Base-by-base conservation (phyloP, 306 rosid species). In the Abrus precatorius region DNA sequence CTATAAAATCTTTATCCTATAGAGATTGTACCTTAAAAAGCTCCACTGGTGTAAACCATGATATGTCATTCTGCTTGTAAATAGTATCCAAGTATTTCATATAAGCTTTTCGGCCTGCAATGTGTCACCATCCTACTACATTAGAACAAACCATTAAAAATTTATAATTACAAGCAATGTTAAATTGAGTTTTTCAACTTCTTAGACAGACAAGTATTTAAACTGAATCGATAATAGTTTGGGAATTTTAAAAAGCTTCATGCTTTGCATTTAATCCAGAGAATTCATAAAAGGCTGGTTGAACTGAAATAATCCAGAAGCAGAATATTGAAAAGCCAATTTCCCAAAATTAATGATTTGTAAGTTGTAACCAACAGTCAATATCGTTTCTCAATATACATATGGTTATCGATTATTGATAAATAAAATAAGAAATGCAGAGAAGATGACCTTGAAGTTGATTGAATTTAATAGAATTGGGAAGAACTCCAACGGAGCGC, bases 11-110 rank as follows among this genome's bases (percentile, higher is more conserved):
- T 65, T 32, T 56, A 72, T 80, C 50, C 70, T 1, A 11, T 54
- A 50, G 83, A 84, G 70, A 48, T 55, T 40, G 69, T 78, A 89
- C 97, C 97, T 95, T 95, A 78, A 91, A 95, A 80, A 95, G 81
- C 85, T 95, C 99, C 71, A 93, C 99, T 4, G 99, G 99, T 48
- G 99, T 95, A 88, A 91, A 93, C 99, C 99, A 95, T 10, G 97
- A 86, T 56, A 91, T 69, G 75, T 83, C 97, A 79, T 84, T 89
- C 86, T 89, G 88, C 87, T 87, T 91, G 91, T 95, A 95, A 74
- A 93, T 80, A 84, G 82, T 87, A 72, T 93, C 95, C 91, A 95
- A 83, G 87, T 88, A 90, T 60, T 73, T 86, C 95, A 93, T 85
- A 83, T 95, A 95, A 79, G 91, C 95, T 82, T 87, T 91, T 83